These are phyloP conservation scores for Canna indica DNA, from an alignment of 176 grass and related monocot genomes.

Conservation along the genomic window DNA sequence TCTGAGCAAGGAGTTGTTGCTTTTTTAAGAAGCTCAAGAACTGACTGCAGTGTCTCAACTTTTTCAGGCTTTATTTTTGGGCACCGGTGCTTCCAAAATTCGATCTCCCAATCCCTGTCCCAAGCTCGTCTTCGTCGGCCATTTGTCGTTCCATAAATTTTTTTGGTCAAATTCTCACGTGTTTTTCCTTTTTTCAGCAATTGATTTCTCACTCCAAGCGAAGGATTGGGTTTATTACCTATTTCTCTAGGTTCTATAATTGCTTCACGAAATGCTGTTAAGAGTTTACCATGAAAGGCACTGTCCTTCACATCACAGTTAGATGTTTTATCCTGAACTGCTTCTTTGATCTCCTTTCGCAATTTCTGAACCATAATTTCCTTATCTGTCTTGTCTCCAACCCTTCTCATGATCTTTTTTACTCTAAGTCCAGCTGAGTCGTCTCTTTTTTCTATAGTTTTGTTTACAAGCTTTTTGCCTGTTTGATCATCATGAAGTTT, in stretches of 20 bases:
- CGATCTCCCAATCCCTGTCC: conserved; percentile 87
- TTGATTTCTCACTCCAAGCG: conserved; percentile 40
- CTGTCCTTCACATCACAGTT: conserved; percentile 38
- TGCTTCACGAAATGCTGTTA: conserved; percentile 68
- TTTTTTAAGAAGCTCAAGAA: conserved; percentile 80
- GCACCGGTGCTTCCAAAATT: conserved; percentile 90
- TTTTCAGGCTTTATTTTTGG: conserved; percentile 70
- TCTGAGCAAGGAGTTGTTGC: conserved; percentile 37
- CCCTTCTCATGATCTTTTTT: conserved; percentile 81
- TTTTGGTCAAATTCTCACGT: conserved; percentile 89
- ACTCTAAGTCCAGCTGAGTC: conserved; percentile 55
- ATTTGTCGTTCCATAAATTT: conserved; percentile 64
- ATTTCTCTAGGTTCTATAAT: conserved; percentile 44
- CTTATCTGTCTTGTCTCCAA: conserved; percentile 56
- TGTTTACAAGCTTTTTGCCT: conserved; percentile 34
- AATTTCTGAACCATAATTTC: conserved; percentile 57
- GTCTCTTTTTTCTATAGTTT: conserved; percentile 29
- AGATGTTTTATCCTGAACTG: conserved; percentile 37
- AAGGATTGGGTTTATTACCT: conserved; percentile 33
- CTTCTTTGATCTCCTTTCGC: conserved; percentile 68
- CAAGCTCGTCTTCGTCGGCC: conserved; percentile 63
- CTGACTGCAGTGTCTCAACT: conserved; percentile 73
- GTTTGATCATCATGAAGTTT: conserved; percentile 45
- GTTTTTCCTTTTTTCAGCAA: conserved; percentile 69
- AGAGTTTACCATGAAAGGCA: conserved; percentile 70